Evolutionary conservation across 1,284 basidiomycete genomes (phyloP).

Genomic region (Malassezia obtusa): DNA sequence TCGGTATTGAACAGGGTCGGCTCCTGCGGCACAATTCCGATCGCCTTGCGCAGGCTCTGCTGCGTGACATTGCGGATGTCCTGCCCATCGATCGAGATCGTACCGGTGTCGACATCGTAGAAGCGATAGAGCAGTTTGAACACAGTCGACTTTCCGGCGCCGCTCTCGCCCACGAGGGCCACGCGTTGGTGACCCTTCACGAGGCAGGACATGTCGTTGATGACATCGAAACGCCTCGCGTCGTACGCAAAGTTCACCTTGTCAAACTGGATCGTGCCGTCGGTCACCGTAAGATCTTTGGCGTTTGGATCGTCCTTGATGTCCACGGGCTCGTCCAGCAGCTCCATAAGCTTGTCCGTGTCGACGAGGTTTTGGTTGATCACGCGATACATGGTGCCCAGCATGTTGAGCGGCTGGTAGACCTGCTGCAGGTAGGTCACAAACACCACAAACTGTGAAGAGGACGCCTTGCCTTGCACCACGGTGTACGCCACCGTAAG

Average conservation of each 20-base stretch:
- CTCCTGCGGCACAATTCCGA: conserved; percentile 57
- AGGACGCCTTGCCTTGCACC: conserved; percentile 24
- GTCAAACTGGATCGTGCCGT: conserved; percentile 70
- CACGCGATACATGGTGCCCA: conserved; percentile 43
- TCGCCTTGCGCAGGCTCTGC: conserved; percentile 61
- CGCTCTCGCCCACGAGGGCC: conserved; percentile 54
- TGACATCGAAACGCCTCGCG: conserved; percentile 57
- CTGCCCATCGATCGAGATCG: conserved; percentile 62
- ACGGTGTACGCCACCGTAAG: conserved; percentile 30
- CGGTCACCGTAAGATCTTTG: conserved; percentile 61
- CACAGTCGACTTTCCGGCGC: conserved; percentile 71
- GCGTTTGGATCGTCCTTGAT: conserved; percentile 70
- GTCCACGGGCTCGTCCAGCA: conserved; percentile 54
- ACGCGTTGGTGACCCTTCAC: conserved; percentile 57
- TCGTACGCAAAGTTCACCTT: conserved; percentile 57
- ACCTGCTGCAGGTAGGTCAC: conserved; percentile 69
- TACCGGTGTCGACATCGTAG: conserved; percentile 60
- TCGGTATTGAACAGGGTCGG: conserved; percentile 65
- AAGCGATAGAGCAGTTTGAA: conserved; percentile 75
- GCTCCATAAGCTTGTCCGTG: conserved; percentile 48
- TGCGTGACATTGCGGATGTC: conserved; percentile 78
- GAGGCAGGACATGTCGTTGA: conserved; percentile 70
- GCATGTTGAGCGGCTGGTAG: conserved; percentile 39
- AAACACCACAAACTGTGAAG: conserved; percentile 64
- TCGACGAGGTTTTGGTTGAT: conserved; percentile 56